A percentile compares a stretch with the other conserved stretches of the same genome.
These are phyloP conservation scores for Sporobolomyces phaffii DNA, from an alignment of 768 basidiomycete genomes.

Conservation along the genomic window DNA sequence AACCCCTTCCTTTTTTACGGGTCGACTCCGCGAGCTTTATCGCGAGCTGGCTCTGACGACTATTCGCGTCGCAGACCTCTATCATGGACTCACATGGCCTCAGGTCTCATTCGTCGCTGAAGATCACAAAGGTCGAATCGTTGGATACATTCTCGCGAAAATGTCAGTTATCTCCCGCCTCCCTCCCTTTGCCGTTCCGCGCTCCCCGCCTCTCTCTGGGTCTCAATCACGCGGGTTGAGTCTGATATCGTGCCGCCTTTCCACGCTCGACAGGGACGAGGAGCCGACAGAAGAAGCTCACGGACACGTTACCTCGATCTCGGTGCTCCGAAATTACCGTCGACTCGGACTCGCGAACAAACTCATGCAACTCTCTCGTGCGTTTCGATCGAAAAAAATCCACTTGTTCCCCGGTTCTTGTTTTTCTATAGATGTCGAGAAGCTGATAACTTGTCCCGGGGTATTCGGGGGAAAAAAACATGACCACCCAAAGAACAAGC, in stretches of 20 bases:
- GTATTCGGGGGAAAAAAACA: too few relatives aligned
- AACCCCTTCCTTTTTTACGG: too few relatives aligned
- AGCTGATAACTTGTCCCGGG: too few relatives aligned
- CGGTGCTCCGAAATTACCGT: constrained; percentile 80
- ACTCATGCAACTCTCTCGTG: constrained; percentile 87
- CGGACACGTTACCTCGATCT: constrained; percentile 95
- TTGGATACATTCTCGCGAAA: constrained; percentile 92
- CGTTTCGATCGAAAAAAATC: too few relatives aligned
- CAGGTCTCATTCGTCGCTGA: constrained; percentile 88
- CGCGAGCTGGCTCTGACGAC: too few relatives aligned
- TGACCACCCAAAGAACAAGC: constrained; percentile 92
- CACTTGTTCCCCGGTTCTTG: too few relatives aligned
- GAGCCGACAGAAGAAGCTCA: constrained; percentile 60
- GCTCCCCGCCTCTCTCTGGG: too few relatives aligned
- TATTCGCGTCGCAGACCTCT: constrained; percentile 58
- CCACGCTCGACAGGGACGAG: constrained; percentile 50
- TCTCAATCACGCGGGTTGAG: too few relatives aligned
- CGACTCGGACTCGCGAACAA: constrained; percentile 90
- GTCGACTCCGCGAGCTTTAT: too few relatives aligned
- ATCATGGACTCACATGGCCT: constrained; percentile 86
- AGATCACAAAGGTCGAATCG: constrained; percentile 77
- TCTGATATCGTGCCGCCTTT: background rate
- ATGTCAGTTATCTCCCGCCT: too few relatives aligned
- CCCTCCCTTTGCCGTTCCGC: background rate
- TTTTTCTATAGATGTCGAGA: too few relatives aligned